Percentiles rank a stretch among this genome's conserved stretches.
phyloP scores from a whole-genome alignment of 768 basidiomycete genomes.

The Steccherinum ochraceum region DNA sequence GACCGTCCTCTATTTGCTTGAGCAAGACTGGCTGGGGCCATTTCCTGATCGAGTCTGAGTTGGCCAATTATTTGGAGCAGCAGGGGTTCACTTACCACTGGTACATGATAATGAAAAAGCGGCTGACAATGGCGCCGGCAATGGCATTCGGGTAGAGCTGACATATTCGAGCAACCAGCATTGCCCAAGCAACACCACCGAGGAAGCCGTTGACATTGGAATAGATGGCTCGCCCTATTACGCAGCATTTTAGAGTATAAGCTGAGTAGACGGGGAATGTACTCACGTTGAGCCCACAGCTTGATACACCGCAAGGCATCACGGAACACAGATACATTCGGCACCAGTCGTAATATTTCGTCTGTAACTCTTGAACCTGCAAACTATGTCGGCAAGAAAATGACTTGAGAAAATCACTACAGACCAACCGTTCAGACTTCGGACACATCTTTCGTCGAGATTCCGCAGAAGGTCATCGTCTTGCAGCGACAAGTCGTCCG shows the following conservation, averaged over 20 bases:
- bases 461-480: slow-evolving; percentile 91
- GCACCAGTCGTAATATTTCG: slow-evolving; percentile 90
- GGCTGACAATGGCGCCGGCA: slow-evolving; percentile 92
- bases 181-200: slow-evolving; percentile 98
- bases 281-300: slow-evolving; percentile 92
- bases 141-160: slow-evolving; percentile 95
- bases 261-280: neutral
- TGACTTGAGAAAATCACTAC: neutral
- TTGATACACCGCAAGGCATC: slow-evolving; percentile 95
- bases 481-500: slow-evolving; percentile 82
- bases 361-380: slow-evolving; percentile 93
- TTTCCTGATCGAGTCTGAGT: slow-evolving; percentile 47
- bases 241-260: no score
- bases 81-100: slow-evolving; percentile 65
- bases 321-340: slow-evolving; percentile 90
- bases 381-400: slow-evolving; percentile 2
- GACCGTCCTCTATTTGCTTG: slow-evolving; percentile 95
- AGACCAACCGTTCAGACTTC: slow-evolving; percentile 80
- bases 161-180: slow-evolving; percentile 98
- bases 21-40: slow-evolving; percentile 99
- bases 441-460: slow-evolving; percentile 89
- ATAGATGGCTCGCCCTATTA: slow-evolving; percentile 86
- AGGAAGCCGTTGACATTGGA: slow-evolving; percentile 97
- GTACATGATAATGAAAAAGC: slow-evolving; percentile 98
- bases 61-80: neutral